Evolutionary conservation across 768 basidiomycete genomes (phyloP).

Genomic region (Podaxis sp.): DNA sequence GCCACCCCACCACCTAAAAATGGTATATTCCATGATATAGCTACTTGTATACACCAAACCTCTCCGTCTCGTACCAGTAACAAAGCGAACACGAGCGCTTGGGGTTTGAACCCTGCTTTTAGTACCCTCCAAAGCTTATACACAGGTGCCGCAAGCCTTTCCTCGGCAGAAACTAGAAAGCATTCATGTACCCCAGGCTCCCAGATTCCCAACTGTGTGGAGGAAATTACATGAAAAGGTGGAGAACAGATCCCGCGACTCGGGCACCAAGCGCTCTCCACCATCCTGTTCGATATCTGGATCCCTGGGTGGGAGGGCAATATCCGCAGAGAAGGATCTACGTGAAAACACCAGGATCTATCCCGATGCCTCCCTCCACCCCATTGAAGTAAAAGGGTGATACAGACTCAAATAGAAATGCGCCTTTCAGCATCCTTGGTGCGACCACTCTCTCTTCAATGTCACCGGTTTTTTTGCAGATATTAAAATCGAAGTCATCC

Average conservation of each 20-base stretch:
- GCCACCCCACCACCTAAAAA: background rate
- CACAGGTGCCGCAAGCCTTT: constrained; percentile 47
- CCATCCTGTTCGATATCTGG: constrained; percentile 69
- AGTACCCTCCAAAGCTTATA: constrained; percentile 34
- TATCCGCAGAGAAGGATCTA: constrained; percentile 51
- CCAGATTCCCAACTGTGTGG: too few species aligned
- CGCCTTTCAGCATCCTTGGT: constrained; percentile 72
- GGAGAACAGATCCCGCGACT: too few species aligned
- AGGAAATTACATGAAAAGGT: too few species aligned
- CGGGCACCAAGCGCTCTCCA: constrained; percentile 43
- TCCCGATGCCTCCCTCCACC: constrained; percentile 23
- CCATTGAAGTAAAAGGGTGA: background rate
- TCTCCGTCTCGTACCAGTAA: constrained; percentile 41
- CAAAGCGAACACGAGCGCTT: constrained; percentile 41
- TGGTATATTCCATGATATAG: background rate
- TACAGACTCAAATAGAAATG: constrained; percentile 11
- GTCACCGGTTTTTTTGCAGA: constrained; percentile 1
- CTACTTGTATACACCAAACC: background rate
- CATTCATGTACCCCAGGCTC: too few species aligned
- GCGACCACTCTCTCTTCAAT: constrained; percentile 66
- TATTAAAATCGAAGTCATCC: background rate
- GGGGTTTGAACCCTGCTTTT: constrained; percentile 19
- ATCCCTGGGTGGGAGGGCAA: constrained; percentile 33
- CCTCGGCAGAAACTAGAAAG: constrained; percentile 40
- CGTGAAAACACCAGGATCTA: constrained; percentile 21